A percentile compares a stretch with the other conserved stretches of the same genome.
Evolutionary conservation across 176 grass and related monocot species (phyloP).

Genomic region (Triticum turgidum): DNA sequence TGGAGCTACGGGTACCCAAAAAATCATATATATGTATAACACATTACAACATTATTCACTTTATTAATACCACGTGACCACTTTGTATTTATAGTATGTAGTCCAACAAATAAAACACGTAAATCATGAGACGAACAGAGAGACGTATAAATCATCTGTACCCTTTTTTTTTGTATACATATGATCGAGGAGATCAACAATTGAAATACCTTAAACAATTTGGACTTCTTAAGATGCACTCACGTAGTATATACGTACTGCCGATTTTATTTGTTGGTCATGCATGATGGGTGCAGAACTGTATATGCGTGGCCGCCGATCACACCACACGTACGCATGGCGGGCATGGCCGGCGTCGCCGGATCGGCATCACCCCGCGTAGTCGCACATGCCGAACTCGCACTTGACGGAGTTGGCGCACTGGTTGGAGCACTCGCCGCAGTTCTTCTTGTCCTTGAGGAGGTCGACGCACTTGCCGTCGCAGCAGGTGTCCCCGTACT

Average conservation of each 20-base stretch:
- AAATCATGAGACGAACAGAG: slow-evolving; percentile 9
- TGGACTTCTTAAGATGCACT: slow-evolving; percentile 19
- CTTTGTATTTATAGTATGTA: slow-evolving; percentile 3
- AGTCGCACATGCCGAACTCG: slow-evolving; percentile 25
- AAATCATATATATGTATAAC: slow-evolving; percentile 5
- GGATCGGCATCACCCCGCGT: slow-evolving; percentile 24
- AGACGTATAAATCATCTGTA: slow-evolving; percentile 8
- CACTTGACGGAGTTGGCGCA: slow-evolving; percentile 27
- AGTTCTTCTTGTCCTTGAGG: slow-evolving; percentile 33
- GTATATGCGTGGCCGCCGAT: background rate
- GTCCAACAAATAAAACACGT: slow-evolving; percentile 24
- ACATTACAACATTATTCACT: slow-evolving; percentile 31
- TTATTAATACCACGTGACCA: slow-evolving; percentile 34
- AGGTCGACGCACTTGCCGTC: slow-evolving; percentile 39
- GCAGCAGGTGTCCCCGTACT: slow-evolving; percentile 30
- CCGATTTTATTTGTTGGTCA: slow-evolving; percentile 32
- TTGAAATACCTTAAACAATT: slow-evolving; percentile 30
- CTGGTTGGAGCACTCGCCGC: slow-evolving; percentile 23
- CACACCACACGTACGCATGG: background rate
- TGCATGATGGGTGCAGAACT: background rate
- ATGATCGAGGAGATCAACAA: slow-evolving; percentile 17
- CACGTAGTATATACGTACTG: slow-evolving; percentile 41
- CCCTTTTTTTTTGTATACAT: slow-evolving; percentile 3
- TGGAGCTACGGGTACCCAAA: background rate
- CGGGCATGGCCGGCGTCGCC: background rate